A percentile compares a stretch with the other conserved stretches of the same genome.
Evolutionary conservation across 495 filamentous ascomycete species (phyloP).

Genomic region (Cairneyella variabilis): DNA sequence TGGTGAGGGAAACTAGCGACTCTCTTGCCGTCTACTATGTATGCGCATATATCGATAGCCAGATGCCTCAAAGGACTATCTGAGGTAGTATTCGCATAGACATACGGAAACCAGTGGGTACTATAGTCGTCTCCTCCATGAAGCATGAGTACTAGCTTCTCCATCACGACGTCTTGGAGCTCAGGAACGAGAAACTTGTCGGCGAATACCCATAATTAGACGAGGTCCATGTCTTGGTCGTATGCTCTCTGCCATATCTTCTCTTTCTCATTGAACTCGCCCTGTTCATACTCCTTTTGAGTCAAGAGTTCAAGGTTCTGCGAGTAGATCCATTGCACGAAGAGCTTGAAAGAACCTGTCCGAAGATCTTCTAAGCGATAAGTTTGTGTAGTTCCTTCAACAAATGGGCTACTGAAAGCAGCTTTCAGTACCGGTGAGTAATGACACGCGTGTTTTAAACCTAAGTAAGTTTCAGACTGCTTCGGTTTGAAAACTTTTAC

Average conservation of each 20-base stretch:
- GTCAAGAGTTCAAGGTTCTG: not conserved
- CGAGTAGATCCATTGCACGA: not conserved
- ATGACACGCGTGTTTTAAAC: not conserved
- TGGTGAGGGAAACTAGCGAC: not conserved
- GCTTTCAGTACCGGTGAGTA: not conserved
- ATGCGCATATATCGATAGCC: slow-evolving; percentile 1
- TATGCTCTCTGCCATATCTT: not conserved
- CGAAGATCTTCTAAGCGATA: not conserved
- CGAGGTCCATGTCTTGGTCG: not conserved
- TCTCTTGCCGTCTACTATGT: not conserved
- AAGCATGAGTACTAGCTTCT: not conserved
- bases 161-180: not conserved
- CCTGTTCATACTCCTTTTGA: not conserved
- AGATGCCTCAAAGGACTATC: not conserved
- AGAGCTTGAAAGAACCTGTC: not conserved
- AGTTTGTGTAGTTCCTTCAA: not conserved
- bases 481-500: too few species aligned
- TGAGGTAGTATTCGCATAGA: not conserved
- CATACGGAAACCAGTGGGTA: not conserved
- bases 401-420: not conserved
- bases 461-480: not conserved
- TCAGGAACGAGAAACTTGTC: not conserved
- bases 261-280: not conserved
- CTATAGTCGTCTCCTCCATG: not conserved
- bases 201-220: not conserved